Base-by-base conservation (phyloP, 148 eudicot species). In the Spergularia bocconei region DNA sequence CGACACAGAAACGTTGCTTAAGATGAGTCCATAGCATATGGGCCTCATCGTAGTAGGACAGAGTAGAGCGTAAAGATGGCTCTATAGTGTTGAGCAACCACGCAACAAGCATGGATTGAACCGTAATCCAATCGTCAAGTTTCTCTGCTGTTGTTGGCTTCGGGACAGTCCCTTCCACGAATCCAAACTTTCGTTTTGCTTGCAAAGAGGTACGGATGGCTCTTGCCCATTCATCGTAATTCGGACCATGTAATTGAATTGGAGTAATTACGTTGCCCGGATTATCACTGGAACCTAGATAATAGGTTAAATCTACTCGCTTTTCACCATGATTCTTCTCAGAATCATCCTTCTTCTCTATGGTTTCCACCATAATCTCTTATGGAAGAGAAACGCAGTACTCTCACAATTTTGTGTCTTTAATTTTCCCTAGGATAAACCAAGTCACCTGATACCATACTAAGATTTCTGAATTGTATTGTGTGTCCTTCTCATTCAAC, bases 21-120 rank as follows among this genome's bases (percentile, higher is more conserved):
- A 60, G 29, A 17, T 60, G 63, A 0, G 23, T 17, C 63, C 63
- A 60, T 19, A 60, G 33, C 25, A 25, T 6, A 4, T 60, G 63
- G 4, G 63, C 29, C 12, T 60, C 63, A 17, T 60, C 33, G 7
- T 60, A 60, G 20, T 60, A 60, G 11, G 63, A 17, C 2, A 60
- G 36, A 17, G 63, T 60, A 19, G 63, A 60, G 63, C 63, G 63
- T 2, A 60, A 10, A 5, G 63, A 60, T 21, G 13, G 57, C n/a
- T 54, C 11, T 12, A 54, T 54, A 4, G 13, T 54, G 16, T 54
- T 54, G 13, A 60, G 67, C 36, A 63, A 15, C 67, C 67, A 63
- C 41, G 67, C 67, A 20, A 63, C 33, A 12, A 63, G 47, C 67
- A 63, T 36, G 13, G 67, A 63, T 7, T 63, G 67, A 2, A 63